Conservation (phyloP, 2,329 filamentous ascomycete species). For the Diaporthe batatas region DNA sequence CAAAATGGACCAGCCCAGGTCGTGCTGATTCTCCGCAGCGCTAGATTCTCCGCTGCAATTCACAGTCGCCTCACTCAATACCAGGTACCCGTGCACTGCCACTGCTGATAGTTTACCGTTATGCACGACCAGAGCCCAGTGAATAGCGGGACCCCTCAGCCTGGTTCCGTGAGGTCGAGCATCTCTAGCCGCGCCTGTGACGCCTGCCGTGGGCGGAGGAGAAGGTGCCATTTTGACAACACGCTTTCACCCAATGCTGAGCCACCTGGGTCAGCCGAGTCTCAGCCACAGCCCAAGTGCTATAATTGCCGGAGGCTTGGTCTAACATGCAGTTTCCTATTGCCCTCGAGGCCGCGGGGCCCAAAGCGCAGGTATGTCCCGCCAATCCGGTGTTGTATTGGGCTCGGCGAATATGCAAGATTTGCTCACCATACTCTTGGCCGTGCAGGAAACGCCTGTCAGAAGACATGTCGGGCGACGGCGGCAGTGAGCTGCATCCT, state of each 20-base stretch:
- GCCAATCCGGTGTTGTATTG: neutral
- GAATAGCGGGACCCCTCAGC: slow-evolving; percentile 22
- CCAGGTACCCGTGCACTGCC: neutral
- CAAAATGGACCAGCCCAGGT: neutral
- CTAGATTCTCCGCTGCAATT: slow-evolving; percentile 11
- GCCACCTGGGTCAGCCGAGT: neutral
- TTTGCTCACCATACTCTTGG: slow-evolving; percentile 1
- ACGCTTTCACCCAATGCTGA: neutral
- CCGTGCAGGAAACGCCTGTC: neutral
- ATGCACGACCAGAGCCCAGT: neutral
- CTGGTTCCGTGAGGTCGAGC: slow-evolving; percentile 9
- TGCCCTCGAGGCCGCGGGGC: slow-evolving; percentile 21
- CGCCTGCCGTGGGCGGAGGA: slow-evolving; percentile 22
- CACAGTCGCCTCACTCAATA: slow-evolving; percentile 6
- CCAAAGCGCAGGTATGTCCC: slow-evolving; percentile 16
- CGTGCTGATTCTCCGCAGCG: slow-evolving; percentile 7
- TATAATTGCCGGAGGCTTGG: slow-evolving; percentile 9
- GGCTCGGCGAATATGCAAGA: neutral
- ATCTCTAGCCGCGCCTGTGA: slow-evolving; percentile 21
- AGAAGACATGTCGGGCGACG: neutral
- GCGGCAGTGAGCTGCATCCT: neutral
- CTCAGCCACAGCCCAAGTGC: slow-evolving; percentile 19
- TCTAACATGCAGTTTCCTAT: slow-evolving; percentile 6
- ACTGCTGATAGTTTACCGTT: neutral
- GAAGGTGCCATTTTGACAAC: slow-evolving; percentile 14